These are phyloP conservation scores for Pleochaeta shiraiana DNA, from an alignment of 2,329 filamentous ascomycete genomes.

Conservation along the genomic window DNA sequence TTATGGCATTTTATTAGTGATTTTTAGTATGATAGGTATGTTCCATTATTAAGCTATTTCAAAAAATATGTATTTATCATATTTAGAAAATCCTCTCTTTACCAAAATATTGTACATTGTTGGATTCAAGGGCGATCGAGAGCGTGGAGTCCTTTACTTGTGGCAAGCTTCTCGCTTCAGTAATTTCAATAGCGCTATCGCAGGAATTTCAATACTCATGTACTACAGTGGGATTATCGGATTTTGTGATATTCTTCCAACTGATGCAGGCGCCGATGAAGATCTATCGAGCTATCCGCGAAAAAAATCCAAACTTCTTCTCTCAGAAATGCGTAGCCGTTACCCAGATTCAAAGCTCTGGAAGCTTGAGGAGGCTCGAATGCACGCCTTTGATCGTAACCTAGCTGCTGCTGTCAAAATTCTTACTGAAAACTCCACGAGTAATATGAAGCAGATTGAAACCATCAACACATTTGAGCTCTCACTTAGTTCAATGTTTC, in stretches of 20 bases:
- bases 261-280: conserved; percentile 28
- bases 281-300: conserved; percentile 51
- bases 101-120: conserved; percentile 70
- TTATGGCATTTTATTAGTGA: conserved; percentile 64
- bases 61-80: neutral
- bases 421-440: conserved; percentile 34
- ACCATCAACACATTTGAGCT: conserved; percentile 74
- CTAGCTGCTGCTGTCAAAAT: conserved; percentile 46
- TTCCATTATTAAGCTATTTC: neutral
- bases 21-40: conserved; percentile 57
- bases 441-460: conserved; percentile 70
- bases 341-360: conserved; percentile 74
- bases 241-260: conserved; percentile 69
- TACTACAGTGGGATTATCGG: conserved; percentile 81
- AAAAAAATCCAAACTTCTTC: conserved; percentile 40
- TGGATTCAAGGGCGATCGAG: conserved; percentile 75
- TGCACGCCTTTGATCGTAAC: conserved; percentile 43
- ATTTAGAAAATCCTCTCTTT: conserved; percentile 50
- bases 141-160: conserved; percentile 61
- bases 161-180: conserved; percentile 75
- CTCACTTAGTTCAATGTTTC: conserved; percentile 54
- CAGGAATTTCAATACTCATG: conserved; percentile 55
- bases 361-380: conserved; percentile 70
- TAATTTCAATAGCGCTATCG: conserved; percentile 84
- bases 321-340: conserved; percentile 49